Base-by-base conservation (phyloP, 371 early-diverging fungal genomes). In the Basidiobolus meristosporus region DNA sequence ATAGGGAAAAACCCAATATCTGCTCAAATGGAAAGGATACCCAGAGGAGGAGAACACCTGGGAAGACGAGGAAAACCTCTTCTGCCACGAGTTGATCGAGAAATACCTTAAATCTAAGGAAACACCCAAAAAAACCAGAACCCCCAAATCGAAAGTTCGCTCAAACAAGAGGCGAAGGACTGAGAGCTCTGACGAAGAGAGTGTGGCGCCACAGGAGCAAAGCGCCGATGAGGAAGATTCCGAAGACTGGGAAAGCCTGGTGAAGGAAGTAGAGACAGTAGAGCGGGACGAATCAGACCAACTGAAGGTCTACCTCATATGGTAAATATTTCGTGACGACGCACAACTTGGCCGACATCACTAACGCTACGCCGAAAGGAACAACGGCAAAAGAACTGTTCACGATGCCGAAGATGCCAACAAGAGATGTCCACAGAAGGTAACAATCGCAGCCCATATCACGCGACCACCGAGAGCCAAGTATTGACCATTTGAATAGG, bases 1-100 rank as follows among this genome's bases (percentile, higher is more conserved):
- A 17, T 16, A 36, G 48, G 53, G 43, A 18, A 35, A 31, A 20
- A 22, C 12, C 26, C 51, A 45, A 26, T 63, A 54, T 35, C 40
- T 45, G 9, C 50, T 63, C 22, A 60, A 60, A 54, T 63, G 64
- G 64, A 39, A 55, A 30, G 52, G 50, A 7, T 59, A 53, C 12
- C 28, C 20, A 14, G 48, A 53, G 0, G 39, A 39, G 1, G 55
- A 59, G 3, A 57, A 63, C 20, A 59, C 59, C 1, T 63, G 64
- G 64, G 64, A 60, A 28, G 41, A 40, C 18, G 53, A 54, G 41
- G 33, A 39, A 3, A 46, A 59, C 51, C 48, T 82, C 19, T 44
- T 56, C 38, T 52, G 57, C 31, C 19, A 3, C 16, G 14, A 37
- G 11, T 21, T 31, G 21, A 18, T 44, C 3, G 21, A 22, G 7